Evolutionary conservation across 1,284 basidiomycete species (phyloP), one percentile per base, ranked within the genome.

Genomic region (Schizophyllum commune): DNA sequence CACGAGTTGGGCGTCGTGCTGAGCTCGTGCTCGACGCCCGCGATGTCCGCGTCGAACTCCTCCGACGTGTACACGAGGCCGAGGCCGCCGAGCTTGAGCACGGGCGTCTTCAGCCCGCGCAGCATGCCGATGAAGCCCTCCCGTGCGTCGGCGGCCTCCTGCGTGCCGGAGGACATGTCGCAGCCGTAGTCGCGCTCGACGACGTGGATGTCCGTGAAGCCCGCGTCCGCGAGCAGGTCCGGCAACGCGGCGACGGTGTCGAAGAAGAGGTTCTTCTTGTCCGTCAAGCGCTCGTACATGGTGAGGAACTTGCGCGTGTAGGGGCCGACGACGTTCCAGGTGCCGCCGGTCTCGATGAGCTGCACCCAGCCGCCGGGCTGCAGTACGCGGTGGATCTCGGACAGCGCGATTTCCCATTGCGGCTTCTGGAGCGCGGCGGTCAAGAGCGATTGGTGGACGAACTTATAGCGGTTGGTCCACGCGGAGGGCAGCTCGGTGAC

Each of bases 391-490:
- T 66, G 64, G 11, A 72, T 66, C 64, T 73, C 72, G 8, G 52
- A 53, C 15, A 72, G 52, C 8, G 66, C 67, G 0, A 9, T 6
- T 1, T 58, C 55, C 72, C 72, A 73, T 53, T 69, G 61, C 0
- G 52, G 60, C 5, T 19, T 15, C 39, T 58, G 58, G 57, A 61
- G 69, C 51, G 67, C 70, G 13, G 66, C 64, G 2, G 69, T 60
- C 32, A 73, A 66, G 53, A 72, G 67, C 5, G 71, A 66, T 58
- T 72, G 71, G 63, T 72, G 65, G 32, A 71, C 64, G 20, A 73
- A 64, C 20, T 62, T 61, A 63, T 72, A 72, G 5, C 52, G 63
- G 65, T 65, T 58, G 13, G 53, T 59, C 71, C 69, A 71, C 0
- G 66, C 67, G 1, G 33, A 15, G 8, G 71, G 71, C 1, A 72